Percentiles rank a stretch among this genome's conserved stretches.
phyloP scores from a whole-genome alignment of 352 stramenopile species.

The Pythium aquatile region DNA sequence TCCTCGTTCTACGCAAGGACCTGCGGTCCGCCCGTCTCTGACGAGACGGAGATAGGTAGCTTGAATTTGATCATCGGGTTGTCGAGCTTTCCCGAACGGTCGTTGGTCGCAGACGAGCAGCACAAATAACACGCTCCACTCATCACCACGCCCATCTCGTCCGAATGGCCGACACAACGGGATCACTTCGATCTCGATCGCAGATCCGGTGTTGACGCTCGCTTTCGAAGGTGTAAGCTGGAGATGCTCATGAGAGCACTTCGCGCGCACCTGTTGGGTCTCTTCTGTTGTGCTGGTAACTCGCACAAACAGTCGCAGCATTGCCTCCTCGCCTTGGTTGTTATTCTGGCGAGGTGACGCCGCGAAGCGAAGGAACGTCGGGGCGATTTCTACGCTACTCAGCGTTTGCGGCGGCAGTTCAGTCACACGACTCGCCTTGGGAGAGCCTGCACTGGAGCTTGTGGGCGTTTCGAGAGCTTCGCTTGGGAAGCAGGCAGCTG shows the following conservation, averaged over 20 bases:
- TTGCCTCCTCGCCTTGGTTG: neutral
- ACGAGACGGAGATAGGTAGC: too few species aligned
- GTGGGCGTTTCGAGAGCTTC: slow-evolving; percentile 1
- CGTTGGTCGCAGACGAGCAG: too few species aligned
- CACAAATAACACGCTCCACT: slow-evolving; percentile 39
- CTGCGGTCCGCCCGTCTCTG: too few species aligned
- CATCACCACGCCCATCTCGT: slow-evolving; percentile 16
- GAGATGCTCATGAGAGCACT: slow-evolving; percentile 55
- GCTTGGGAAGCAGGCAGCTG: slow-evolving; percentile 18
- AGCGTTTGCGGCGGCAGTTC: slow-evolving; percentile 41
- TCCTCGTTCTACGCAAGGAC: too few species aligned
- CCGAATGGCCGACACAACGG: slow-evolving; percentile 56
- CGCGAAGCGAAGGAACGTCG: slow-evolving; percentile 57
- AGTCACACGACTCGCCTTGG: slow-evolving; percentile 27
- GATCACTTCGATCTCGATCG: slow-evolving; percentile 43
- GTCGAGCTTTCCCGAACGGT: too few species aligned
- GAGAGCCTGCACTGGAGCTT: neutral
- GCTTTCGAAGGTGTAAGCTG: slow-evolving; percentile 41
- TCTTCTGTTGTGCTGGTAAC: slow-evolving; percentile 61
- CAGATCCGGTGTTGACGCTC: slow-evolving; percentile 43
- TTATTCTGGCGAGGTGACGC: slow-evolving; percentile 5
- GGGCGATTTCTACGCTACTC: slow-evolving; percentile 50
- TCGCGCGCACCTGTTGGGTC: slow-evolving; percentile 49
- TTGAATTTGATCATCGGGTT: too few species aligned
- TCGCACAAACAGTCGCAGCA: slow-evolving; percentile 26